A percentile compares a stretch with the other conserved stretches of the same genome.
phyloP scores from a whole-genome alignment of 1,284 basidiomycete species.

The Ganoderma sinense region DNA sequence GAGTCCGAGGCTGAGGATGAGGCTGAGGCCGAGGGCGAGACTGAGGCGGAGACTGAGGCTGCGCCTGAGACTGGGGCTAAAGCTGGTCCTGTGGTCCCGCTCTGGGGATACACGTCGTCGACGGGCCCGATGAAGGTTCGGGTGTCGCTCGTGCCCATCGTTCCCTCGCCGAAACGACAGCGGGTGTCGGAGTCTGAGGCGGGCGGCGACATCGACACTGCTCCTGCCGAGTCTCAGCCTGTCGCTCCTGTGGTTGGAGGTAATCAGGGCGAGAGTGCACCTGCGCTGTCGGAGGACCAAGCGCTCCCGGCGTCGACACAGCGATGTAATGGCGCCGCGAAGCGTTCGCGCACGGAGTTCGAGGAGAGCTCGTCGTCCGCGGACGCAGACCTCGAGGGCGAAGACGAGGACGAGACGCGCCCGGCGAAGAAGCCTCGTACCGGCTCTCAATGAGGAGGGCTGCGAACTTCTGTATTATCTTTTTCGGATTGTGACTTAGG shows the following conservation, averaged over 20 bases:
- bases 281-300: neutral
- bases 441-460: neutral
- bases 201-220: neutral
- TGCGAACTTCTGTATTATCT: too few relatives aligned
- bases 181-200: neutral
- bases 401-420: neutral
- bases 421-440: slow-evolving; percentile 6
- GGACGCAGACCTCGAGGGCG: neutral
- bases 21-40: neutral
- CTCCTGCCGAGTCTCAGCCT: neutral
- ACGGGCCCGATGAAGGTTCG: slow-evolving; percentile 9
- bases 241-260: neutral
- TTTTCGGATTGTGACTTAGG: too few relatives aligned
- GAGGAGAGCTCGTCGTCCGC: neutral
- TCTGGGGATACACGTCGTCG: slow-evolving; percentile 8
- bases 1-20: slow-evolving; percentile 3
- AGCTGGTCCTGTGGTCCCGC: neutral
- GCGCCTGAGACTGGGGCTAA: neutral
- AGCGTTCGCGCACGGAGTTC: slow-evolving; percentile 5
- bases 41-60: slow-evolving; percentile 2
- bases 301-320: neutral
- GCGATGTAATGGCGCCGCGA: neutral
- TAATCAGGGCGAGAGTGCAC: neutral
- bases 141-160: slow-evolving; percentile 1
- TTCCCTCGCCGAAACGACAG: neutral